These are phyloP conservation scores for Populus hybrid DNA, from an alignment of 441 rosid genomes.

Conservation along the genomic window DNA sequence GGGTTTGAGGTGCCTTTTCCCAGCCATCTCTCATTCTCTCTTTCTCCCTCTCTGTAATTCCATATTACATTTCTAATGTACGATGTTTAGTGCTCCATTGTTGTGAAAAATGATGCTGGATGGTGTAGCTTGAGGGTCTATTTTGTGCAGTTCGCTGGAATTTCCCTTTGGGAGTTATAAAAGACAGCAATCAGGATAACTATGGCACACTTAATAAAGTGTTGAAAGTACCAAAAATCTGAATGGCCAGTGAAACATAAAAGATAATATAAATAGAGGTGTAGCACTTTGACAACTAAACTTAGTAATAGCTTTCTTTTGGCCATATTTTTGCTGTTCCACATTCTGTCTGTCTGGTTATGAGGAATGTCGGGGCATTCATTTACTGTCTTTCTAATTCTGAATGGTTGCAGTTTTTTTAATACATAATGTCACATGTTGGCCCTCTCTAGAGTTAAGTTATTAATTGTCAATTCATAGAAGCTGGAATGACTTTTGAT, in stretches of 20 bases:
- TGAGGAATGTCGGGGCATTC: background rate
- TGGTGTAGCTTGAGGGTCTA: background rate
- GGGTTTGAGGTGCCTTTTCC: conserved; percentile 77
- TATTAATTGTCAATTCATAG: background rate
- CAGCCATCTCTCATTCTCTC: background rate
- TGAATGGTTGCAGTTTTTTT: too few species aligned
- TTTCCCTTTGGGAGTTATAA: conserved; percentile 1
- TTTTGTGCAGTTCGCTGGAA: background rate
- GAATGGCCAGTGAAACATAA: background rate
- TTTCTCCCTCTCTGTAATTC: background rate
- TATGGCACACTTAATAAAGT: too few species aligned
- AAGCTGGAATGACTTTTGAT: background rate
- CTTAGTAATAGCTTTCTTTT: background rate
- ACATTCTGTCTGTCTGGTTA: too few species aligned
- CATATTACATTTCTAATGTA: background rate
- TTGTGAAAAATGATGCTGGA: background rate
- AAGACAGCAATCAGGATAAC: background rate
- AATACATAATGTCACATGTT: too few species aligned
- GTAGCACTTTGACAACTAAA: background rate
- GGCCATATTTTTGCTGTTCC: too few species aligned
- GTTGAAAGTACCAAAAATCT: background rate
- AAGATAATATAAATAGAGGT: background rate
- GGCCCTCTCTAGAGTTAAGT: background rate
- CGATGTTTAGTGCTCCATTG: background rate
- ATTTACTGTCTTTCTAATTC: background rate